Evolutionary conservation across 2,329 filamentous ascomycete species (phyloP), one percentile per base, ranked within the genome.

Genomic region (Dothideomycetes sp.): DNA sequence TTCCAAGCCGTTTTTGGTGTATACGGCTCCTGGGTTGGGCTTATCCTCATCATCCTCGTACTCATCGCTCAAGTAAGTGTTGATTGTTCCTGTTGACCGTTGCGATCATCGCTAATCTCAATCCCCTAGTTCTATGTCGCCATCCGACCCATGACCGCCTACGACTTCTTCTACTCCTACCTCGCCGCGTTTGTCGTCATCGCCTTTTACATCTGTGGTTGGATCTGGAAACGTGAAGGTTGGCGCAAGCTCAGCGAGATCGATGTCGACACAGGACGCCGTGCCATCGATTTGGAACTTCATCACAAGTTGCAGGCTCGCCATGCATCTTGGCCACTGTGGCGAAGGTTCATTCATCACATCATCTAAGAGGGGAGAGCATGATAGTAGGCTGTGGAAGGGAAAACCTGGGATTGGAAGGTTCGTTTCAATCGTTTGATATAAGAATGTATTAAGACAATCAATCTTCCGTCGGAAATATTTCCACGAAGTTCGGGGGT

Each of bases 1-100:
- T 95, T 91, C 67, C 69, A 65, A 24, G 84, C 84, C 0, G 84
- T 93, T 55, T 75, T 82, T 4, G 89, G 89, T 45, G 67, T 91
- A 5, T 51, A 73, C 8, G 89, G 88, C 7, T 93, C 85, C 2
- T 95, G 80, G 70, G 47, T 91, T 20, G 88, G 88, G 16, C 70
- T 94, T 42, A 49, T 67, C 24, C 76, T 94, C 58, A 94, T 94
- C 63, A 44, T 72, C 16, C 64, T 89, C 25, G 79, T 94, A 22
- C 71, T 95, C 23, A 58, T 82, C 32, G 84, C 84, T 2, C 87
- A 95, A 24, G 36, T 40, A 40, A 16, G 36, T 17, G 17, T n/a
- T 9, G 9, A 3, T 16, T 4, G 22, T 6, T 24, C 6, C 6
- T 24, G 22, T 24, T 24, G 22, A 6, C 22, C 6, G 11, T 11